phyloP scores from a whole-genome alignment of 176 grass and related monocot genomes.

The Oryza glaberrima region DNA sequence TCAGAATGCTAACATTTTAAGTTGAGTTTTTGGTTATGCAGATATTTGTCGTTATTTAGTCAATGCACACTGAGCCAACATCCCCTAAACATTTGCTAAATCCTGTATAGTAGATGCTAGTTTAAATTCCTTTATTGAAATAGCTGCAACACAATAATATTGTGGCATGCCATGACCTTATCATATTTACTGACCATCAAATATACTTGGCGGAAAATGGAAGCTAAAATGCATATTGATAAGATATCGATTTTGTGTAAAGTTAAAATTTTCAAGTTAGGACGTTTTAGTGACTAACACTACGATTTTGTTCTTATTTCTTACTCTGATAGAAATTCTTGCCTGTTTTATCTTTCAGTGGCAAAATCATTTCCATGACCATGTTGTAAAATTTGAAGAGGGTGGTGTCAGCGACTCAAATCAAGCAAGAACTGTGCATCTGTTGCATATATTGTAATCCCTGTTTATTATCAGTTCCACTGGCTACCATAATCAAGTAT shows the following conservation, averaged over 20 bases:
- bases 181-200: background rate
- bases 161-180: background rate
- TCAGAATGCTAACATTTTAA: background rate
- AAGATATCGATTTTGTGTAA: too few relatives aligned
- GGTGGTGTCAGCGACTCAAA: background rate
- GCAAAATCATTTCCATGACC: constrained; percentile 38
- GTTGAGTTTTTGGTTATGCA: background rate
- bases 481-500: background rate
- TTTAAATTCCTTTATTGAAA: background rate
- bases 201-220: background rate
- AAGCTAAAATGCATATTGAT: background rate
- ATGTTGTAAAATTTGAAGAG: constrained; percentile 7
- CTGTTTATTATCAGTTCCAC: background rate
- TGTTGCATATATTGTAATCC: constrained; percentile 1
- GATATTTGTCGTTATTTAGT: background rate
- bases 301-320: background rate
- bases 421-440: constrained; percentile 1
- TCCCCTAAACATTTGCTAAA: background rate
- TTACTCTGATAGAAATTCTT: background rate
- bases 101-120: background rate
- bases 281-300: background rate
- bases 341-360: constrained; percentile 29
- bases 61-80: background rate
- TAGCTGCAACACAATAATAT: background rate
- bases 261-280: background rate